phyloP scores from a whole-genome alignment of 2,329 filamentous ascomycete genomes.

The Nakataea oryzae region DNA sequence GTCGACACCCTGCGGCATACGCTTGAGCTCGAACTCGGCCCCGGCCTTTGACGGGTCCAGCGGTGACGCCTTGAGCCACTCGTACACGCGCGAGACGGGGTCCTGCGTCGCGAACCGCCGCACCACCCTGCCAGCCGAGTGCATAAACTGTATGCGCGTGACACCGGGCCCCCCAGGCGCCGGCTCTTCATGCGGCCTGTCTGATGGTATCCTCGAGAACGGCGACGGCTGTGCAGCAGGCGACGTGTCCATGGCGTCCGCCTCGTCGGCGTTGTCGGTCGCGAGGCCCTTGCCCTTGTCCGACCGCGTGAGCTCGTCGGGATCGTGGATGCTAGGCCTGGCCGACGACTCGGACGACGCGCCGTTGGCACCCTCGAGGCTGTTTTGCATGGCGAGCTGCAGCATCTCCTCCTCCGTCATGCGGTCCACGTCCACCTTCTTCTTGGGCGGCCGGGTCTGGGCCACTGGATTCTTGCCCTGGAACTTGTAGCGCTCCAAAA shows the following conservation, averaged over 20 bases:
- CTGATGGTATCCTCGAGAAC: constrained; percentile 64
- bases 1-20: constrained; percentile 68
- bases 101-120: constrained; percentile 74
- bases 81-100: constrained; percentile 73
- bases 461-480: constrained; percentile 91
- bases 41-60: constrained; percentile 70
- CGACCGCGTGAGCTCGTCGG: constrained; percentile 66
- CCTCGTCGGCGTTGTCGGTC: constrained; percentile 12
- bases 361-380: constrained; percentile 48
- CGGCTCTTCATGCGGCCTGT: constrained; percentile 70
- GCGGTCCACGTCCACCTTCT: constrained; percentile 60
- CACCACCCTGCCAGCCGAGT: constrained; percentile 75
- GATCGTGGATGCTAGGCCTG: constrained; percentile 57
- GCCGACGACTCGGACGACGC: constrained; percentile 19
- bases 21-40: constrained; percentile 76
- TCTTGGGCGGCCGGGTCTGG: constrained; percentile 61
- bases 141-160: constrained; percentile 87
- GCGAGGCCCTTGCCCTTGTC: constrained; percentile 45
- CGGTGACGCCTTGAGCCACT: constrained; percentile 90
- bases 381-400: constrained; percentile 86
- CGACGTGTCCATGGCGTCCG: constrained; percentile 17
- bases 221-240: constrained; percentile 19
- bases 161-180: constrained; percentile 57
- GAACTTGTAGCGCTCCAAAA: constrained; percentile 92
- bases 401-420: constrained; percentile 98